Conservation (phyloP, 1,284 basidiomycete species). For the Cutaneotrichosporon cavernicola region DNA sequence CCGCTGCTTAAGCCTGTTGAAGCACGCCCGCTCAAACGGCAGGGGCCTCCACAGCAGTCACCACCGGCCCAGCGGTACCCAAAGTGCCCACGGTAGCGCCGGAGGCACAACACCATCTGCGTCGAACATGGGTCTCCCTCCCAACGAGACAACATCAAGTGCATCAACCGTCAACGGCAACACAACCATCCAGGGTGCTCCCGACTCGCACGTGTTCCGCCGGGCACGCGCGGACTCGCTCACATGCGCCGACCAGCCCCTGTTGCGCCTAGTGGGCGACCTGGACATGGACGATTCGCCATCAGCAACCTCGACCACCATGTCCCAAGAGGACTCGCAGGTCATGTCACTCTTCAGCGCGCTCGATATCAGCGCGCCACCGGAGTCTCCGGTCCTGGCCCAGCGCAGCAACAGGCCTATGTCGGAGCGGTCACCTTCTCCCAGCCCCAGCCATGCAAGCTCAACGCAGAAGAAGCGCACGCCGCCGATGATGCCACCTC, state of each 20-base stretch:
- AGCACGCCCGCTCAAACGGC: constrained; percentile 7
- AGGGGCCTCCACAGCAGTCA: constrained; percentile 3
- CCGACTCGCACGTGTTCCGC: constrained; percentile 10
- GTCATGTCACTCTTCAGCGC: neutral
- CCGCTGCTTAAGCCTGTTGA: constrained; percentile 69
- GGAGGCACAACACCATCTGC: neutral
- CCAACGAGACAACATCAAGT: neutral
- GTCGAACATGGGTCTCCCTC: neutral
- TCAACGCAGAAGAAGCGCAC: constrained; percentile 6
- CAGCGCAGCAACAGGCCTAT: neutral
- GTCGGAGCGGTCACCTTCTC: neutral
- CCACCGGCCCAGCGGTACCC: constrained; percentile 16
- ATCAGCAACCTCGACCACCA: neutral
- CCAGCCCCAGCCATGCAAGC: neutral
- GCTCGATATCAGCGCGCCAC: neutral
- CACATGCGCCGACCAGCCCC: neutral
- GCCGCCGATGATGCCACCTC: constrained; percentile 22
- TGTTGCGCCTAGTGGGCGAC: neutral
- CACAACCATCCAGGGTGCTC: neutral
- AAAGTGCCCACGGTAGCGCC: constrained; percentile 15
- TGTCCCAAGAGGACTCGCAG: neutral
- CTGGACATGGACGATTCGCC: neutral
- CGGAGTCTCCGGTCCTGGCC: neutral
- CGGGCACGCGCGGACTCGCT: constrained; percentile 31
- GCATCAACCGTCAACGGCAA: neutral